phyloP scores from a whole-genome alignment of 2,329 filamentous ascomycete genomes.

The Acrodontium crateriforme region DNA sequence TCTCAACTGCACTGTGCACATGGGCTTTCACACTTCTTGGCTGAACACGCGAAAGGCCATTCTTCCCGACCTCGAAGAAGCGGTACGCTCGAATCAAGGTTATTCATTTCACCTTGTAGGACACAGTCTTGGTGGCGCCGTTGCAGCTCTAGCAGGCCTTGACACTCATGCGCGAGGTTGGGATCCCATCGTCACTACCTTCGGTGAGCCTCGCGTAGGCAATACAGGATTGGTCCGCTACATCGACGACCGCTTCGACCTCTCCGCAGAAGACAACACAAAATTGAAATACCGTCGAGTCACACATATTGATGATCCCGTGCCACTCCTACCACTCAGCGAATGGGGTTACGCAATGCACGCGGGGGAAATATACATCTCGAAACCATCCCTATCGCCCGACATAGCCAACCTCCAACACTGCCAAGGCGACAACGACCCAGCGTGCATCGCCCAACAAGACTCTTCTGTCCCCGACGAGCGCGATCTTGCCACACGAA shows the following conservation, averaged over 20 bases:
- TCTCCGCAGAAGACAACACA: constrained; percentile 11
- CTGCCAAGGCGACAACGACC: constrained; percentile 61
- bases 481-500: neutral
- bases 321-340: constrained; percentile 69
- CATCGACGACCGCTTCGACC: constrained; percentile 38
- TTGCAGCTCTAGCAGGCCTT: constrained; percentile 73
- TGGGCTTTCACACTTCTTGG: constrained; percentile 82
- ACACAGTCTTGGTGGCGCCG: constrained; percentile 83
- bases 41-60: constrained; percentile 55
- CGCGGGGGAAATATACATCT: constrained; percentile 76
- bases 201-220: constrained; percentile 65
- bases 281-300: constrained; percentile 52
- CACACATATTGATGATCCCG: constrained; percentile 76
- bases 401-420: constrained; percentile 51
- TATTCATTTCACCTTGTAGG: constrained; percentile 71
- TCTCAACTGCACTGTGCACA: constrained; percentile 80
- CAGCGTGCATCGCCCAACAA: constrained; percentile 53
- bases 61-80: constrained; percentile 48
- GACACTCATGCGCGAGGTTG: constrained; percentile 69
- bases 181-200: constrained; percentile 70
- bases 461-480: constrained; percentile 21
- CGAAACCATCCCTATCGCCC: constrained; percentile 56
- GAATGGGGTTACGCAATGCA: constrained; percentile 86
- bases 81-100: constrained; percentile 48
- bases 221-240: constrained; percentile 40